Evolutionary conservation across 208 protist genomes (phyloP).

Genomic region (Lotmaria passim): DNA sequence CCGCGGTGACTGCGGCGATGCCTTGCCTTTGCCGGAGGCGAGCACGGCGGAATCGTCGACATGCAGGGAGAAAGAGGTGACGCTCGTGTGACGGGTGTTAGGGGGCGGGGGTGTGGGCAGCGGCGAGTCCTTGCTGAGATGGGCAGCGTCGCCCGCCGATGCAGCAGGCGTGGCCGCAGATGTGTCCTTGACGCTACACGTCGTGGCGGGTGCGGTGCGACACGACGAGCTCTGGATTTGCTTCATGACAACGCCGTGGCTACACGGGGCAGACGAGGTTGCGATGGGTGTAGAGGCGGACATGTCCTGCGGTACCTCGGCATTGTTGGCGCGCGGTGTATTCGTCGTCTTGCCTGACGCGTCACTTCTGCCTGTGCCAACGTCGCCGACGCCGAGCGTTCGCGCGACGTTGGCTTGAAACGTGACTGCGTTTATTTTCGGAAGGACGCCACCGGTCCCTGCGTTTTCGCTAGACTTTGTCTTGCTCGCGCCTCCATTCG

Average conservation of each 20-base stretch:
- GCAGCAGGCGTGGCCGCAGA: too few relatives aligned
- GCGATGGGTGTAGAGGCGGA: neutral
- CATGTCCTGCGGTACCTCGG: neutral
- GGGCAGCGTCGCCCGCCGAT: neutral
- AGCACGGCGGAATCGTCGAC: neutral
- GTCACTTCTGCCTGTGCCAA: too few relatives aligned
- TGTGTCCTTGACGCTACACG: neutral
- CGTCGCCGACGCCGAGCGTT: neutral
- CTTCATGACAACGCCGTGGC: neutral
- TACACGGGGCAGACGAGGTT: neutral
- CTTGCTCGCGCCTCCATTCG: neutral
- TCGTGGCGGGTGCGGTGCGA: slow-evolving; percentile 1
- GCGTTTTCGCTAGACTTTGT: neutral
- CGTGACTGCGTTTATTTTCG: neutral
- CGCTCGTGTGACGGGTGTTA: neutral
- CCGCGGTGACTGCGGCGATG: neutral
- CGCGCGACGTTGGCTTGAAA: neutral
- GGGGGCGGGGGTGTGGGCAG: neutral
- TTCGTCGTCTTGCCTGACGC: too few relatives aligned
- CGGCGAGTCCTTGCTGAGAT: neutral
- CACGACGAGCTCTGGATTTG: neutral
- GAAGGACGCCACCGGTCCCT: neutral
- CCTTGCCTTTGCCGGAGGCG: neutral
- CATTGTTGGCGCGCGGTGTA: too few relatives aligned
- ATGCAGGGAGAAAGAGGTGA: neutral